Conservation (phyloP, 192 early-diverging fungal genomes). For the Geosiphon pyriformis region DNA sequence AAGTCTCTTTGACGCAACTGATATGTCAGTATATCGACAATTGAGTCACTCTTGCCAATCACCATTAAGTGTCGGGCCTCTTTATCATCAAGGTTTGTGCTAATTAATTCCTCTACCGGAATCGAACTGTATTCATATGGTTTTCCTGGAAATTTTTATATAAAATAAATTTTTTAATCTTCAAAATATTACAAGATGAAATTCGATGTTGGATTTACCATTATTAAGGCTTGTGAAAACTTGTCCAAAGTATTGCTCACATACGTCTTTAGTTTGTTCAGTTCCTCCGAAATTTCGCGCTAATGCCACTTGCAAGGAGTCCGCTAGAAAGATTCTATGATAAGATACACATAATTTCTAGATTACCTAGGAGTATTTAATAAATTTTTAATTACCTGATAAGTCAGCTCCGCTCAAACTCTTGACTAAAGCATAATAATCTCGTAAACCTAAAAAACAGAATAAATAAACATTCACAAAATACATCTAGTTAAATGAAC, state of each 20-base stretch:
- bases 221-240: neutral
- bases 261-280: constrained; percentile 1
- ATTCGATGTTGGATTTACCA: neutral
- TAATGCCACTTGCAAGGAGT: constrained; percentile 1
- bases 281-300: constrained; percentile 16
- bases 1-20: neutral
- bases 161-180: too few relatives aligned
- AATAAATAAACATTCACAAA: neutral
- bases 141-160: neutral
- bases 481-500: too few relatives aligned
- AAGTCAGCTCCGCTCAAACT: neutral
- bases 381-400: neutral
- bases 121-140: neutral
- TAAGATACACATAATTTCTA: neutral
- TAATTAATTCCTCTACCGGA: constrained; percentile 2
- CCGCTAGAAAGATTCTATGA: neutral
- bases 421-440: constrained; percentile 13
- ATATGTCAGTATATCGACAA: constrained; percentile 11
- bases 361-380: neutral
- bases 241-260: neutral
- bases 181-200: too few relatives aligned
- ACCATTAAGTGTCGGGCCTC: constrained; percentile 24
- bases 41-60: constrained; percentile 26
- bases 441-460: neutral
- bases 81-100: constrained; percentile 13